A percentile compares a stretch with the other conserved stretches of the same genome.
These are phyloP conservation scores for Echium plantagineum DNA, from an alignment of 257 asterid species.

Conservation along the genomic window DNA sequence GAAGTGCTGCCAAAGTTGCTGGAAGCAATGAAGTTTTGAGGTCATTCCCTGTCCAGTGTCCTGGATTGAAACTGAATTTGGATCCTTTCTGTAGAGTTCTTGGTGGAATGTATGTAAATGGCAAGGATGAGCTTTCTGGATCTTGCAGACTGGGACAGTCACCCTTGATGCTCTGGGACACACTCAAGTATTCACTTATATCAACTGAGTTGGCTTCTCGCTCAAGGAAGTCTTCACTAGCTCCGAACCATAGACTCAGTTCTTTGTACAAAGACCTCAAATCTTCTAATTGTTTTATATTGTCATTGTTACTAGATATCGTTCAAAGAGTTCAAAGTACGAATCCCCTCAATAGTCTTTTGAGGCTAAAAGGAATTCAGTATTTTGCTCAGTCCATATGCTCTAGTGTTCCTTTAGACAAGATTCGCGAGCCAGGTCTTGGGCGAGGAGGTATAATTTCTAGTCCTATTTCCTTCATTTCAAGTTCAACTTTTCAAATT, in stretches of 20 bases:
- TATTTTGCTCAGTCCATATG: constrained; percentile 63
- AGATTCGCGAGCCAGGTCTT: constrained; percentile 14
- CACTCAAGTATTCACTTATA: constrained; percentile 71
- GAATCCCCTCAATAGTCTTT: constrained; percentile 38
- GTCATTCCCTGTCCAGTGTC: constrained; percentile 37
- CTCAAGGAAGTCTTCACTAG: constrained; percentile 47
- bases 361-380: constrained; percentile 66
- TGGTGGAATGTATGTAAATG: constrained; percentile 63
- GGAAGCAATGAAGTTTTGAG: constrained; percentile 36
- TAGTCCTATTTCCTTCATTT: neutral
- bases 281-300: constrained; percentile 72
- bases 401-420: constrained; percentile 23
- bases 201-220: constrained; percentile 86
- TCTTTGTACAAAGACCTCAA: constrained; percentile 61
- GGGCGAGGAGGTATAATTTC: constrained; percentile 39
- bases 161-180: constrained; percentile 67
- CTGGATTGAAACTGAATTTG: constrained; percentile 38
- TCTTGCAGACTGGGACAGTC: constrained; percentile 59
- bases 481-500: neutral
- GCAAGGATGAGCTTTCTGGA: constrained; percentile 49
- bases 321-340: constrained; percentile 43
- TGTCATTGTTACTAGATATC: constrained; percentile 62
- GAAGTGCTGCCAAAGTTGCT: constrained; percentile 47
- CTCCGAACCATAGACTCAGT: constrained; percentile 54
- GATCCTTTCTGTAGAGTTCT: constrained; percentile 49